phyloP scores from a whole-genome alignment of 148 eudicot species.

The Drosera capensis region DNA sequence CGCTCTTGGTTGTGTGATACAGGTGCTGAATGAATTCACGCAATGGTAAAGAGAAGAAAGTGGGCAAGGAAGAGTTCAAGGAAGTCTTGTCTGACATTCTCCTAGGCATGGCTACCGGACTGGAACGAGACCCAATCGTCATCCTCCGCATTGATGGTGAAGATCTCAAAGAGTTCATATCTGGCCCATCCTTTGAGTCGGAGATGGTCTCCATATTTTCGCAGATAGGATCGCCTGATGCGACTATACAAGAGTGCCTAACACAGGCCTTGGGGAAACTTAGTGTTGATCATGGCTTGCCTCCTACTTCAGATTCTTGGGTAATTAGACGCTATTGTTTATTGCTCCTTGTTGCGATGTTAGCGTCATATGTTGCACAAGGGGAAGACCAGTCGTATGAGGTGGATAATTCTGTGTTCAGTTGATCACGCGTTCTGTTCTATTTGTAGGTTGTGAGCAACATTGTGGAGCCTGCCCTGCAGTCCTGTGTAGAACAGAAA shows the following conservation, averaged over 20 bases:
- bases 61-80: conserved; percentile 69
- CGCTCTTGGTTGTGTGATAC: neutral
- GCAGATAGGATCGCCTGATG: conserved; percentile 29
- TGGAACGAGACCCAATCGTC: conserved; percentile 78
- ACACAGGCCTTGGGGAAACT: conserved; percentile 58
- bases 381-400: too few species aligned
- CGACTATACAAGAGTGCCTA: conserved; percentile 30
- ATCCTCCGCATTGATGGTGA: conserved; percentile 87
- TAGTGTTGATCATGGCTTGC: conserved; percentile 76
- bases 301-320: conserved; percentile 81
- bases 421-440: too few species aligned
- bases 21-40: conserved; percentile 76
- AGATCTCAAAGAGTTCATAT: conserved; percentile 57
- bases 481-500: conserved; percentile 11
- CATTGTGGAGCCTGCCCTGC: conserved; percentile 49
- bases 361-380: too few species aligned
- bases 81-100: conserved; percentile 70
- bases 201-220: conserved; percentile 44
- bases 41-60: conserved; percentile 66
- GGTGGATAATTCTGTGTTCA: too few species aligned
- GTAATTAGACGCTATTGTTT: conserved; percentile 16
- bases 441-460: conserved; percentile 53
- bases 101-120: conserved; percentile 86
- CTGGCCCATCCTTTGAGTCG: conserved; percentile 34
- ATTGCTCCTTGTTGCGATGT: too few species aligned